Evolutionary conservation across 257 asterid genomes (phyloP).

Genomic region (Nicotiana tabacum): DNA sequence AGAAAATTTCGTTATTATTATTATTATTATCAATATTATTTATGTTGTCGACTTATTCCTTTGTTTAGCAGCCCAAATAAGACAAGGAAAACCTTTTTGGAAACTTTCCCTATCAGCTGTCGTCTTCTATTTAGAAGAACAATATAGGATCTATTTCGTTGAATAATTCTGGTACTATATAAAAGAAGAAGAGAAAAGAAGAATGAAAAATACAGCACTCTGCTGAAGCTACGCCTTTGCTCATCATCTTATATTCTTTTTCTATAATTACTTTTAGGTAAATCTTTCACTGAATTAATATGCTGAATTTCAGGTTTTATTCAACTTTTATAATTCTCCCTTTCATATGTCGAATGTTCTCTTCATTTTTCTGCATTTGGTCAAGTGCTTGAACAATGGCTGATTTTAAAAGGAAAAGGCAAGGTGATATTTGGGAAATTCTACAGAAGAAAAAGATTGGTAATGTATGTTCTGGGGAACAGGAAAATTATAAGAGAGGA

Average conservation of each 20-base stretch:
- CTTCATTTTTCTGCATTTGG: background rate
- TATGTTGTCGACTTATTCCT: too few species aligned
- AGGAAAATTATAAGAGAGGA: background rate
- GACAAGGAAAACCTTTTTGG: background rate
- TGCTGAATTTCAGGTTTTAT: background rate
- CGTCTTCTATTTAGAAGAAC: background rate
- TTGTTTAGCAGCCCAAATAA: background rate
- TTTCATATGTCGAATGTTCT: background rate
- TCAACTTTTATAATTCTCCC: background rate
- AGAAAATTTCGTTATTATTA: too few species aligned
- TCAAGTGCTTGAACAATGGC: background rate
- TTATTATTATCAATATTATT: too few species aligned
- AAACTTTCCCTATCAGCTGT: background rate
- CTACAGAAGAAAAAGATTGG: background rate
- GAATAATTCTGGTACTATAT: background rate
- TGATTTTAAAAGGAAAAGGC: too few species aligned
- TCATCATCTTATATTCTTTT: background rate
- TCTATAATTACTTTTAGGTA: background rate
- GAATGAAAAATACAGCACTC: background rate
- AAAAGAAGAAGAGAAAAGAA: background rate
- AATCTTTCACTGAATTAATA: background rate
- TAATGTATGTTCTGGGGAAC: background rate
- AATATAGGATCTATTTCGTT: too few species aligned
- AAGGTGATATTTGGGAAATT: background rate
- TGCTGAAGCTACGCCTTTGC: background rate